A percentile compares a stretch with the other conserved stretches of the same genome.
These are phyloP conservation scores for Debaryomycetaceae sp. DNA, from an alignment of 1,139 yeast genomes.

Conservation along the genomic window DNA sequence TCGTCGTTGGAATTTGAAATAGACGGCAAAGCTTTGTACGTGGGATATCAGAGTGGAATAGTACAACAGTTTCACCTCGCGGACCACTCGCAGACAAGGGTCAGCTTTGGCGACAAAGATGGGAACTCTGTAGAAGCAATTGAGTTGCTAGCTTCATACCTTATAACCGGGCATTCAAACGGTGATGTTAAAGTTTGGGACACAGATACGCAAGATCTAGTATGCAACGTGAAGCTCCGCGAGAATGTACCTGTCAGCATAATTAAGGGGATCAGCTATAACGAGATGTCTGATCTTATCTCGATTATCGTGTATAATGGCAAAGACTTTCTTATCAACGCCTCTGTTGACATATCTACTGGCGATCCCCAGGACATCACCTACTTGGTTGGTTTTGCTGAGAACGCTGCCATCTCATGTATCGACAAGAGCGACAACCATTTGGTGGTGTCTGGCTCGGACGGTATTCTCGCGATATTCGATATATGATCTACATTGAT, in stretches of 20 bases:
- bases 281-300: not conserved
- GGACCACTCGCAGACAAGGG: conserved; percentile 14
- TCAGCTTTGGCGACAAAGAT: conserved; percentile 3
- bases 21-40: conserved; percentile 22
- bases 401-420: conserved; percentile 14
- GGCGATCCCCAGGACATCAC: conserved; percentile 3
- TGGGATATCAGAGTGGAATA: conserved; percentile 48
- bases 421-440: conserved; percentile 9
- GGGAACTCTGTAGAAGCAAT: conserved; percentile 13
- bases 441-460: conserved; percentile 11
- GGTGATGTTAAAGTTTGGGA: conserved; percentile 18
- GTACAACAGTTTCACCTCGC: conserved; percentile 25
- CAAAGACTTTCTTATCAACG: conserved; percentile 16
- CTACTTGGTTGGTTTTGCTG: conserved; percentile 23
- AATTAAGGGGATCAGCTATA: conserved; percentile 4
- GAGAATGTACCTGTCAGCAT: conserved; percentile 8
- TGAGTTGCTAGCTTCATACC: conserved; percentile 9
- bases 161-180: conserved; percentile 22
- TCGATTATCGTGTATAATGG: conserved; percentile 17
- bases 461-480: not conserved
- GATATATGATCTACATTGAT: not conserved
- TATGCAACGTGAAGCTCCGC: conserved; percentile 9
- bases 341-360: conserved; percentile 7
- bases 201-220: conserved; percentile 1
- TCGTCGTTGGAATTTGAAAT: conserved; percentile 17